Conservation (phyloP, 2,329 filamentous ascomycete genomes). For the Curvularia verruculosa region DNA sequence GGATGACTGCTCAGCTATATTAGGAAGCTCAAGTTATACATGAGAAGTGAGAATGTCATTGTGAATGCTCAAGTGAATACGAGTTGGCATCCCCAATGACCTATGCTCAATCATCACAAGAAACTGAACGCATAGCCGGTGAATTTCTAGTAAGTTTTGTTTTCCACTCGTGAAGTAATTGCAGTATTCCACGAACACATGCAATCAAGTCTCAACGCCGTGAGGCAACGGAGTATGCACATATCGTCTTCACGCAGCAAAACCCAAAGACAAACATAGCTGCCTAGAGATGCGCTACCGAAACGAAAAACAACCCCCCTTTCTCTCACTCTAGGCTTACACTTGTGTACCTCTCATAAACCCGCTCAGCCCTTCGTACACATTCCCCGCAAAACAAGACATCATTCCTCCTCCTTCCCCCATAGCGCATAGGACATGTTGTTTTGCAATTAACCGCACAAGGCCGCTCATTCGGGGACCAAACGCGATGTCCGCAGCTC, state of each 20-base stretch:
- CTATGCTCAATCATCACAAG: neutral
- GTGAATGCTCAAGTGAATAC: neutral
- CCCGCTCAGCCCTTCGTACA: constrained; percentile 15
- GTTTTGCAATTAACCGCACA: constrained; percentile 23
- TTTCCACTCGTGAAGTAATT: neutral
- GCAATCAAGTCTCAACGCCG: neutral
- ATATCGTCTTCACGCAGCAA: neutral
- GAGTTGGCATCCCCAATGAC: neutral
- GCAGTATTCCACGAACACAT: neutral
- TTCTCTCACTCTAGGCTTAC: neutral
- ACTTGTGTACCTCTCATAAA: constrained; percentile 17
- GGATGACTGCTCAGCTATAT: no score
- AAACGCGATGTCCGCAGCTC: constrained; percentile 24
- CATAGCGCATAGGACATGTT: neutral
- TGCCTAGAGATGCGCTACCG: neutral
- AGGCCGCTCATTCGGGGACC: neutral
- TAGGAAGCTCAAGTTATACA: neutral
- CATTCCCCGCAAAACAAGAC: constrained; percentile 24
- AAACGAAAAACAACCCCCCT: neutral
- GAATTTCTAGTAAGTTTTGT: neutral
- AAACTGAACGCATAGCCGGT: neutral
- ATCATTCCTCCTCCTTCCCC: neutral
- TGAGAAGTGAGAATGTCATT: neutral
- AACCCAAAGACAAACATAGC: neutral
- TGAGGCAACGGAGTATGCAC: neutral